Evolutionary conservation across 495 filamentous ascomycete species (phyloP).

Genomic region (Polyplosphaeria fusca): DNA sequence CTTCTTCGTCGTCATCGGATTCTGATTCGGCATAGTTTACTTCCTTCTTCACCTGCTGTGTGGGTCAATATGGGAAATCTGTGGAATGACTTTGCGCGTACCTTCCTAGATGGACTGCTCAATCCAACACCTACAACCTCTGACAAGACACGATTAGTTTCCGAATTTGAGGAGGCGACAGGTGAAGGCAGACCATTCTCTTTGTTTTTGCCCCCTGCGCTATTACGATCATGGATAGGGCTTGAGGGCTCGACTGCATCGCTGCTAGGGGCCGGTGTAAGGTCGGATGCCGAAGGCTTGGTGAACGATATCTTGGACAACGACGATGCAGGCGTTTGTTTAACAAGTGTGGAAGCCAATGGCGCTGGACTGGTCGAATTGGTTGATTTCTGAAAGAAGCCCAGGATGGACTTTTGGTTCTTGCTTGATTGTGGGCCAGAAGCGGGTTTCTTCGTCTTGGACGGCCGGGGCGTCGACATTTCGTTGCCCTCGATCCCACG

Average conservation of each 20-base stretch:
- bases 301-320: constrained; percentile 33
- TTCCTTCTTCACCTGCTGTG: constrained; percentile 46
- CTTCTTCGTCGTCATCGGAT: constrained; percentile 59
- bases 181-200: constrained; percentile 43
- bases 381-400: constrained; percentile 71
- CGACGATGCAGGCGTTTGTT: constrained; percentile 35
- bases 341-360: constrained; percentile 43
- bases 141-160: constrained; percentile 37
- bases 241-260: constrained; percentile 59
- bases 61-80: background rate
- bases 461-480: constrained; percentile 37
- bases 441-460: constrained; percentile 35
- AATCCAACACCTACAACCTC: constrained; percentile 37
- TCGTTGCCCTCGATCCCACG: constrained; percentile 46
- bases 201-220: constrained; percentile 37
- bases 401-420: constrained; percentile 75
- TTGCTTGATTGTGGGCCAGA: constrained; percentile 50
- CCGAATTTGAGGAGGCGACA: constrained; percentile 40
- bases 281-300: constrained; percentile 28
- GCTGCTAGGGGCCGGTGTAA: constrained; percentile 80
- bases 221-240: constrained; percentile 45
- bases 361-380: constrained; percentile 46
- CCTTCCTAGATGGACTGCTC: constrained; percentile 64
- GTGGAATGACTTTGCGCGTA: constrained; percentile 16
- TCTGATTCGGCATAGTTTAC: constrained; percentile 67